These are phyloP conservation scores for Septoria petroselini DNA, from an alignment of 2,329 filamentous ascomycete species.

Conservation along the genomic window DNA sequence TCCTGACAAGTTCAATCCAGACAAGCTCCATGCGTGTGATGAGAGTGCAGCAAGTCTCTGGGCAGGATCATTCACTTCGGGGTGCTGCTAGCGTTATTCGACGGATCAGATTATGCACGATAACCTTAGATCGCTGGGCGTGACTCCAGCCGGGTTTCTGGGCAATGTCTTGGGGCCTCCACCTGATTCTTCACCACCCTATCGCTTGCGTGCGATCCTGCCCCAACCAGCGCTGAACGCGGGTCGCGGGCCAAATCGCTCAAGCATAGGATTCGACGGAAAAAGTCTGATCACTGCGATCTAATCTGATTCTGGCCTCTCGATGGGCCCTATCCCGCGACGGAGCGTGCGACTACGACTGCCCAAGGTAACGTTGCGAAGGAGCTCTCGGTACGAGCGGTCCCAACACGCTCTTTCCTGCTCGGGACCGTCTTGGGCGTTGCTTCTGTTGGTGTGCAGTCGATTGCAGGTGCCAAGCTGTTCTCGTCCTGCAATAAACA, in stretches of 20 bases:
- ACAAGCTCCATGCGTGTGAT: too few relatives aligned
- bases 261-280: not conserved
- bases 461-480: constrained; percentile 1
- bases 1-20: too few relatives aligned
- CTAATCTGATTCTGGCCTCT: not conserved
- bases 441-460: constrained; percentile 7
- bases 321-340: not conserved
- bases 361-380: not conserved
- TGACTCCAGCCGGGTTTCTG: not conserved
- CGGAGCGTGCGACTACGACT: not conserved
- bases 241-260: not conserved
- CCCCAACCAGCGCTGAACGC: too few relatives aligned
- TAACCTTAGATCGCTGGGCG: too few relatives aligned
- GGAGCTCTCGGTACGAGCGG: not conserved
- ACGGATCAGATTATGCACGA: too few relatives aligned
- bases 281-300: not conserved
- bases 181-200: not conserved
- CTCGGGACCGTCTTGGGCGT: not conserved
- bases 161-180: not conserved
- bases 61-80: too few relatives aligned
- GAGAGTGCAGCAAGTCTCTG: too few relatives aligned
- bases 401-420: constrained; percentile 6
- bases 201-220: not conserved
- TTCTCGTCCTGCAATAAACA: not conserved
- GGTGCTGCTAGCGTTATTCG: too few relatives aligned